phyloP scores from a whole-genome alignment of 306 rosid genomes.

The Cotoneaster glaucophyllus region DNA sequence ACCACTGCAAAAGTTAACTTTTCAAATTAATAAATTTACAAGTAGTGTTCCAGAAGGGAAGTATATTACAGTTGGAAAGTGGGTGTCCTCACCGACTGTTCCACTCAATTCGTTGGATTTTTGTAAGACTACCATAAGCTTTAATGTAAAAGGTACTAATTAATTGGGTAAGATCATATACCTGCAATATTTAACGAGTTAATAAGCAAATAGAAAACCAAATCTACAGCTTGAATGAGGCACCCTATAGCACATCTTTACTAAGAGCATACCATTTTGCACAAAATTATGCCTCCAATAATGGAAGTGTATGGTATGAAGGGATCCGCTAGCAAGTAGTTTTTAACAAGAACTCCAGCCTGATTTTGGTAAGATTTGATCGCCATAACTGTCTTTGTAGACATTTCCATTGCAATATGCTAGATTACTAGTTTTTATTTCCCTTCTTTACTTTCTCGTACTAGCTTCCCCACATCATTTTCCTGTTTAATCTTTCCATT shows the following conservation, averaged over 20 bases:
- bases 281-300: conserved; percentile 44
- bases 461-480: conserved; percentile 19
- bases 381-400: conserved; percentile 32
- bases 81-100: conserved; percentile 40
- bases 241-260: not conserved
- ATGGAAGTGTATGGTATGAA: conserved; percentile 39
- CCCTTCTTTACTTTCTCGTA: conserved; percentile 12
- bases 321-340: conserved; percentile 42
- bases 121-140: conserved; percentile 45
- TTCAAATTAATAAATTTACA: conserved; percentile 13
- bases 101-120: conserved; percentile 58
- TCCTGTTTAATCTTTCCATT: conserved; percentile 11
- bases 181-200: conserved; percentile 24
- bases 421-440: conserved; percentile 3
- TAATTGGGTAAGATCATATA: conserved; percentile 46
- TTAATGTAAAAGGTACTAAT: conserved; percentile 43
- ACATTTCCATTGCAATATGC: conserved; percentile 18
- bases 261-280: conserved; percentile 40
- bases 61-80: not conserved
- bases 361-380: conserved; percentile 52
- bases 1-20: conserved; percentile 35
- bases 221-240: not conserved
- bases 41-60: not conserved
- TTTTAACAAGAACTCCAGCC: conserved; percentile 31
- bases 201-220: not conserved